Conservation (phyloP, 2,329 filamentous ascomycete genomes). For the Cercospora nicotianae region DNA sequence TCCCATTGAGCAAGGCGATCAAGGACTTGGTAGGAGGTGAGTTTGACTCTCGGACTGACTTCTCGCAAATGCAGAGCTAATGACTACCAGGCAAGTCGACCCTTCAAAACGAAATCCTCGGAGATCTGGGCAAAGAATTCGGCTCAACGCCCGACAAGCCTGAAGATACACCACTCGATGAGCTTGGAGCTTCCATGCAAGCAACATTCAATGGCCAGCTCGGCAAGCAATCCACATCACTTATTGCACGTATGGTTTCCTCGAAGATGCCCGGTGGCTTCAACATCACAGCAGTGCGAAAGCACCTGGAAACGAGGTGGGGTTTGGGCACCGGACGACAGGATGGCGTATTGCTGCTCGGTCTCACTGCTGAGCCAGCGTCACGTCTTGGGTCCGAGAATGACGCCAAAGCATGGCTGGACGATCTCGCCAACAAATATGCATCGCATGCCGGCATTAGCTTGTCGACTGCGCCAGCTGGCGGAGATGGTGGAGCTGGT, state of each 20-base stretch:
- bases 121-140: constrained; percentile 97
- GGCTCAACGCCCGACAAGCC: constrained; percentile 97
- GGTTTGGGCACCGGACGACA: constrained; percentile 83
- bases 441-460: constrained; percentile 79
- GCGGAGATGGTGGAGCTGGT: constrained; percentile 69
- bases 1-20: constrained; percentile 93
- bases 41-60: constrained; percentile 40
- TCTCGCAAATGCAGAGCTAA: constrained; percentile 1
- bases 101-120: constrained; percentile 96
- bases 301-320: constrained; percentile 94
- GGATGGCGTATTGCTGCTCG: constrained; percentile 84
- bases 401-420: constrained; percentile 90
- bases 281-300: constrained; percentile 94
- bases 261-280: constrained; percentile 99
- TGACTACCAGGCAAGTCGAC: constrained; percentile 80
- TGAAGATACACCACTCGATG: constrained; percentile 94
- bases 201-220: constrained; percentile 98
- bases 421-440: constrained; percentile 86
- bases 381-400: constrained; percentile 83
- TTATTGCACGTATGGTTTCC: constrained; percentile 91
- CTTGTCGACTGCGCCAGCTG: constrained; percentile 69
- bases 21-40: constrained; percentile 96
- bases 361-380: constrained; percentile 88
- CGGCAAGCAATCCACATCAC: constrained; percentile 90
- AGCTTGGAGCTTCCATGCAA: constrained; percentile 93